Base-by-base conservation (phyloP, 2,329 filamentous ascomycete species). In the Colletotrichum sansevieriae region DNA sequence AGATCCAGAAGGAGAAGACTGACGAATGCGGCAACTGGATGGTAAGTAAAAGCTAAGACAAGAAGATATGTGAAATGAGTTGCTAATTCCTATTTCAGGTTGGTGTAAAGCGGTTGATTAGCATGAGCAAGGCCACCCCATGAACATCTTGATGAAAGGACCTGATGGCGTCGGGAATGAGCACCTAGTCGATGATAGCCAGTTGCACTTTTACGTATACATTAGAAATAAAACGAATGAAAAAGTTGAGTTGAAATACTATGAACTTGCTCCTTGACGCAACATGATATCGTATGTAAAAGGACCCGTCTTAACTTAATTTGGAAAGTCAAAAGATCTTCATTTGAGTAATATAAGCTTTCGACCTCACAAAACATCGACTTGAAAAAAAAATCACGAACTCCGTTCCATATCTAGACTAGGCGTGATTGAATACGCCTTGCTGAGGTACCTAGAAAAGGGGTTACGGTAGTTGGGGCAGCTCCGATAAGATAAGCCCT, bases 1-100 rank as follows among this genome's bases (percentile, higher is more conserved):
- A 94, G 72, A 91, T 95, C 65, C 88, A 94, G 78, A 88, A 87
- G 60, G 90, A 93, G 78, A 92, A 91, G 83, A 91, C 88, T 1
- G 91, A 94, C 52, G 92, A 95, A 77, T 94, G 92, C 77, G 92
- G 92, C 63, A 91, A 93, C 76, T 95, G 93, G 93, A 95, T 95
- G 91, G 92, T 94, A 83, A 84, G 90, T 83, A 41, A 39, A n/a
- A 13, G 7, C 13, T 15, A 13, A 29, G 13, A 55, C 41, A 4
- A n/a, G 11, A n/a, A 18, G 11, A 10, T 7, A 37, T 55, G 29
- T 18, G 18, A 35, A 54, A 58, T 33, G 13, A 62, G 59, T 68
- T 69, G 72, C 84, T 89, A 83, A 89, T 75, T 33, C 12, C 6
- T 57, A 68, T 49, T 2, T 15, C 71, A 92, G 90, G 89, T 92